Evolutionary conservation across 176 grass and related monocot genomes (phyloP).

Genomic region (Luzula sylvatica): DNA sequence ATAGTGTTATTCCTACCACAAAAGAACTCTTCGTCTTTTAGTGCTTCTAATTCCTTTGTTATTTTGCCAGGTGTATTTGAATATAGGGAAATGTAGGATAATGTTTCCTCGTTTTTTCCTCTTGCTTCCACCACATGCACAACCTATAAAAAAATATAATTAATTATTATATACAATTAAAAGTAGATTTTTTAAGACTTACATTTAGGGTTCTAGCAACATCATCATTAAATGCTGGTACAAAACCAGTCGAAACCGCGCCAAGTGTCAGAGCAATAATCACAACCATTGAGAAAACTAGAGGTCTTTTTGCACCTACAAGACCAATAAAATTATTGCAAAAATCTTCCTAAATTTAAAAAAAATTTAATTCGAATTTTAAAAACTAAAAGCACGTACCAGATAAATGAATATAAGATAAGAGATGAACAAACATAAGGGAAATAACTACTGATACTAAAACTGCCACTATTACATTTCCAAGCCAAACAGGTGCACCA

Average conservation of each 20-base stretch:
- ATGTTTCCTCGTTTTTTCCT: slow-evolving; percentile 40
- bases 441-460: slow-evolving; percentile 49
- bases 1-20: slow-evolving; percentile 52
- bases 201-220: slow-evolving; percentile 87
- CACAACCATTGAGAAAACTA: slow-evolving; percentile 42
- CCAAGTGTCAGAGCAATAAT: slow-evolving; percentile 56
- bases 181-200: slow-evolving; percentile 22
- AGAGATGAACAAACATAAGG: slow-evolving; percentile 76
- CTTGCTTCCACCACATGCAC: slow-evolving; percentile 87
- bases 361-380: slow-evolving; percentile 1
- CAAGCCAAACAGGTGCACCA: slow-evolving; percentile 66
- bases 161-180: not conserved
- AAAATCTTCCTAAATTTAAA: too few species aligned
- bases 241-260: slow-evolving; percentile 50
- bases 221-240: slow-evolving; percentile 80
- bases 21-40: slow-evolving; percentile 66
- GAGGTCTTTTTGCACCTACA: slow-evolving; percentile 64
- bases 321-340: slow-evolving; percentile 25
- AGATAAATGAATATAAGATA: slow-evolving; percentile 92
- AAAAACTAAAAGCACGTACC: slow-evolving; percentile 37
- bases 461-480: slow-evolving; percentile 60
- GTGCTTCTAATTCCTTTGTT: slow-evolving; percentile 46
- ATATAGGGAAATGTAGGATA: slow-evolving; percentile 81
- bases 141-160: slow-evolving; percentile 46
- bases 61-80: slow-evolving; percentile 79